Evolutionary conservation across 148 eudicot species (phyloP), one percentile per base, ranked within the genome.

Genomic region (Cornus kousa): DNA sequence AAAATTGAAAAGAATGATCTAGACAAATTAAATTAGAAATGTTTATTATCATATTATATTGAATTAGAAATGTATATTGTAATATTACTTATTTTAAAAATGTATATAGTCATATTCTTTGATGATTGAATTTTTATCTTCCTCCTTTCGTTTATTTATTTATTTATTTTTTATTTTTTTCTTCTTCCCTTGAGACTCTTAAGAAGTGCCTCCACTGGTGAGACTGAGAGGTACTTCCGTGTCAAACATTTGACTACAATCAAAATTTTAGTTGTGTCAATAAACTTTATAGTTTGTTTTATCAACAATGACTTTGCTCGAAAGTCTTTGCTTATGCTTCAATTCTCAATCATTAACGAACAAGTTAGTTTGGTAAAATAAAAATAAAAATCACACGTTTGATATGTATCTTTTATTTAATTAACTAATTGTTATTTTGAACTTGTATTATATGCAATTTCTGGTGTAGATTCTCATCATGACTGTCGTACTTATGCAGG

Each of bases 401-500:
- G 64, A 53, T 69, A 46, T 46, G 22, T 31, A 10, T 33, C 19
- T 31, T 31, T 31, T 8, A 67, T 78, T 78, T 55, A 22, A 35
- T 35, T 57, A 22, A 13, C 4, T 57, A 55, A 32, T 19, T 73
- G 2, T 72, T 33, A 60, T 35, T 10, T 31, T 59, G 68, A 59
- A 57, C 70, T 31, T 68, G 48, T 22, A 33, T 39, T 71, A 70
- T 32, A 23, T 70, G 33, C 74, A 20, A 53, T 28, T 6, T 69
- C 24, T 78, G 24, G 16, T 70, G 64, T 23, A 8, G 28, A 4
- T 50, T 31, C 59, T 39, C 46, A 73, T 59, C 8, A 37, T 73
- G 6, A 77, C 64, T 75, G 39, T 67, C 17, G 80, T 79, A 40
- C 59, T 46, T 74, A 23, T 83, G 67, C 81, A 90, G 93, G 91